phyloP scores from a whole-genome alignment of 1,284 basidiomycete species.

The Apiotrichum brassicae region DNA sequence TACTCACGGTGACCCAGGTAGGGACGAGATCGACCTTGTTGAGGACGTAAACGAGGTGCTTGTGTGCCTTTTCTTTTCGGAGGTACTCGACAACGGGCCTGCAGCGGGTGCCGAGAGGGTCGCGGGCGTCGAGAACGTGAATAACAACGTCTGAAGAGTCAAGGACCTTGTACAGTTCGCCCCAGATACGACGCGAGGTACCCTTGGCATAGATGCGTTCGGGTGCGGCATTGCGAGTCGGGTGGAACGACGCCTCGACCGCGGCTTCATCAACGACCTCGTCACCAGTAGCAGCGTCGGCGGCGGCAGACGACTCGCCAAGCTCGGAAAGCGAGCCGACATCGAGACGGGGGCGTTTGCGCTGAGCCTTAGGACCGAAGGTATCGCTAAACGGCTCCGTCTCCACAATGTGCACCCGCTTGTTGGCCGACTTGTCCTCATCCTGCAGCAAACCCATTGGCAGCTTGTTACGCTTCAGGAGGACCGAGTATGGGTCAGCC shows the following conservation, averaged over 20 bases:
- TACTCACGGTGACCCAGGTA: conserved; percentile 94
- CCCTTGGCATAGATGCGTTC: conserved; percentile 89
- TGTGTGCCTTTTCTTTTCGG: conserved; percentile 93
- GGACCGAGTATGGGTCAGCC: conserved; percentile 88
- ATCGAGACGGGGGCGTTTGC: conserved; percentile 77
- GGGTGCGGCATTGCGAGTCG: conserved; percentile 40
- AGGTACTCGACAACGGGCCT: conserved; percentile 90
- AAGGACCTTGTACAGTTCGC: conserved; percentile 98
- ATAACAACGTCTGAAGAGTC: conserved; percentile 97
- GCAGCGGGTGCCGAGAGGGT: conserved; percentile 95
- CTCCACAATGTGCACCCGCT: conserved; percentile 86
- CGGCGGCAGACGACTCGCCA: conserved; percentile 57
- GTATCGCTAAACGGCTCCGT: conserved; percentile 88
- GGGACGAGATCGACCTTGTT: conserved; percentile 99
- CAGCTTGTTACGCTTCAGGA: conserved; percentile 83
- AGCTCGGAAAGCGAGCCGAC: conserved; percentile 83
- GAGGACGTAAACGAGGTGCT: conserved; percentile 91
- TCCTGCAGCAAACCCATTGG: conserved; percentile 90
- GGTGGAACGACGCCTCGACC: conserved; percentile 29
- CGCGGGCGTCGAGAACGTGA: conserved; percentile 92
- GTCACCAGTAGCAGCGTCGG: conserved; percentile 36
- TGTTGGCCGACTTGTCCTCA: conserved; percentile 71
- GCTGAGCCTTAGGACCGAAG: conserved; percentile 87
- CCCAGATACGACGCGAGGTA: conserved; percentile 90
- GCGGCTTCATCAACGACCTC: conserved; percentile 24